Percentiles rank a stretch among this genome's conserved stretches.
Conservation (phyloP, 371 early-diverging fungal genomes). For the Sporodiniella umbellata region DNA sequence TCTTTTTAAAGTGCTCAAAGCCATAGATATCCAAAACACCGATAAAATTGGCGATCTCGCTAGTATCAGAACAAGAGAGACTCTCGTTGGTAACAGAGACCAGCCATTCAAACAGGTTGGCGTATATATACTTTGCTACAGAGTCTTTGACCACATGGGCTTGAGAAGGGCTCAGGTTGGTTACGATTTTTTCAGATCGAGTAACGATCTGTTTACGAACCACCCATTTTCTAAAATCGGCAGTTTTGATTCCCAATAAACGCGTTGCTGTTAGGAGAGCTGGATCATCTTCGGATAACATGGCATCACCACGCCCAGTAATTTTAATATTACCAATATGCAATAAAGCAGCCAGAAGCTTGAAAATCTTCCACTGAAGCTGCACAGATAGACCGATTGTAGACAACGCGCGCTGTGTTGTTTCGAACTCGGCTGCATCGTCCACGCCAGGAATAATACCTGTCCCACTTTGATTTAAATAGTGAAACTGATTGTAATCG, state of each 20-base stretch:
- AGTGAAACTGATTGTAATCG: too few relatives aligned
- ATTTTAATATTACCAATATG: constrained; percentile 95
- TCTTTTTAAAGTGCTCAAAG: constrained; percentile 98
- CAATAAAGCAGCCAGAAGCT: constrained; percentile 89
- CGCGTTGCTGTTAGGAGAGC: constrained; percentile 90
- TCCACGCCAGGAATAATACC: constrained; percentile 95
- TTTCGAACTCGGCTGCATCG: constrained; percentile 83
- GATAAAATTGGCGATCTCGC: constrained; percentile 65
- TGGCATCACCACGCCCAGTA: constrained; percentile 81
- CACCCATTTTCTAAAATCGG: constrained; percentile 85
- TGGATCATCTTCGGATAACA: constrained; percentile 75
- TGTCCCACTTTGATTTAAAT: too few relatives aligned
- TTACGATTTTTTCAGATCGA: constrained; percentile 95
- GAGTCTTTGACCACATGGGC: constrained; percentile 92
- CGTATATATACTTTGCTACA: constrained; percentile 94
- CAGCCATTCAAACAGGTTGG: constrained; percentile 94
- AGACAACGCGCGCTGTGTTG: constrained; percentile 73
- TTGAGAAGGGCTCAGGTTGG: constrained; percentile 85
- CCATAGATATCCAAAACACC: constrained; percentile 99
- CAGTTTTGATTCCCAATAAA: constrained; percentile 89
- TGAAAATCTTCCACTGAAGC: constrained; percentile 81
- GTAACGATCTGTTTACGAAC: constrained; percentile 93
- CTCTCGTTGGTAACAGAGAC: constrained; percentile 89
- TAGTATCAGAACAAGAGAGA: constrained; percentile 48
- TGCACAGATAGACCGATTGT: constrained; percentile 81